Base-by-base conservation (phyloP, 2,329 filamentous ascomycete genomes). In the Cladosporium sp. region DNA sequence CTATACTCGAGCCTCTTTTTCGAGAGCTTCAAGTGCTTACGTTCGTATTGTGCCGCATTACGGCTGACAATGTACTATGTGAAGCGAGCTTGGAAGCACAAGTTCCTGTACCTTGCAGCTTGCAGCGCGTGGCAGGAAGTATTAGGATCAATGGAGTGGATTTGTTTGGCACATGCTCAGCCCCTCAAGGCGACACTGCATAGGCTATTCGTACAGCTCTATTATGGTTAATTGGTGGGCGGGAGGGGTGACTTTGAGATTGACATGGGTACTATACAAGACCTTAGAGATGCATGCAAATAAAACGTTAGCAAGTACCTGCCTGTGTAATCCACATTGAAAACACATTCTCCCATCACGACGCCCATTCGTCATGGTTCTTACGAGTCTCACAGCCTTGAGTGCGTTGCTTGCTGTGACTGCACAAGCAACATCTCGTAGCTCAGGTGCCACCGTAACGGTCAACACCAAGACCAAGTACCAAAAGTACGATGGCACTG, bases 401-500 rank as follows among this genome's bases (percentile, higher is more conserved):
- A 40, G 56, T 9, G 56, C 49, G 12, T 6, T 45, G 37, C 56
- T 59, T 36, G 56, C 49, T 6, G 56, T 49, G 17, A 34, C 39
- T 12, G 56, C 39, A 9, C 49, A 59, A 47, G 56, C 56, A 45
- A 22, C 56, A 40, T 40, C 47, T 12, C 47, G 39, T 11, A 14
- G 8, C 17, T 59, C 49, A 4, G 55, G 43, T 34, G 37, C 20
- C 22, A 42, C 47, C 3, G 30, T 59, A 28, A 52, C 42, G 17
- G 60, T 65, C 56, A 59, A 63, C 40, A 42, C 58, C 3, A 30
- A 51, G 15, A 59, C 42, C 12, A 62, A 57, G 51, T 66, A 63
- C 59, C 73, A 75, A 63, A 65, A 59, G 5, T 78, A 80, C 43
- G 78, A 80, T 60, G 79, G 79, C 11, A 81, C 81, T 60, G 79